Evolutionary conservation across 192 early-diverging fungal species (phyloP).

Genomic region (Hyaloraphidium curvatum): DNA sequence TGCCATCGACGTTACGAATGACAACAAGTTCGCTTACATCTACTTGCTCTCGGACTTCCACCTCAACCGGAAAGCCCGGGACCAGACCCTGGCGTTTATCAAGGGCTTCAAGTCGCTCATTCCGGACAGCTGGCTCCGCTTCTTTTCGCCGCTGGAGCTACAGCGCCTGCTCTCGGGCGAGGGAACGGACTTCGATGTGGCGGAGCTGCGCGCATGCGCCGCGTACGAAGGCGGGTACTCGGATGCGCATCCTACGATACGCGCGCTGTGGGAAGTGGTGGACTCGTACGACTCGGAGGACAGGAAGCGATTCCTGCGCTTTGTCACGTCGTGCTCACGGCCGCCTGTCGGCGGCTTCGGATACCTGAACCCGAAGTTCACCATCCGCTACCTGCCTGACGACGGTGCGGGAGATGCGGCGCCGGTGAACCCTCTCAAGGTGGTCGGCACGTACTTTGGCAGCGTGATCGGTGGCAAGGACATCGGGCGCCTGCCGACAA

Average conservation of each 20-base stretch:
- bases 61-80: conserved; percentile 13
- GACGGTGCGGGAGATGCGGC: conserved; percentile 1
- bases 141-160: conserved; percentile 5
- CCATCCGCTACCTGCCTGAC: conserved; percentile 17
- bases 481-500: conserved; percentile 12
- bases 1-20: conserved; percentile 5
- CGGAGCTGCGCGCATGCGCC: background rate
- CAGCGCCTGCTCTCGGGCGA: conserved; percentile 36
- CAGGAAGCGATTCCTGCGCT: conserved; percentile 3
- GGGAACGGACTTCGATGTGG: conserved; percentile 34
- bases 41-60: conserved; percentile 8
- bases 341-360: conserved; percentile 42
- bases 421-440: background rate
- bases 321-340: conserved; percentile 10
- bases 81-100: conserved; percentile 7
- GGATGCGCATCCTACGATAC: background rate
- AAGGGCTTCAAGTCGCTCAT: conserved; percentile 10
- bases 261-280: conserved; percentile 4
- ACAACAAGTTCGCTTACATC: background rate
- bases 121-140: conserved; percentile 3
- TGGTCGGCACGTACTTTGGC: background rate
- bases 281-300: background rate
- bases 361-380: conserved; percentile 32
- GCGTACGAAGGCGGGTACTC: background rate
- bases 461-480: background rate